Evolutionary conservation across 768 basidiomycete species (phyloP), one percentile per base, ranked within the genome.

Genomic region (Rhizopogon rudus): DNA sequence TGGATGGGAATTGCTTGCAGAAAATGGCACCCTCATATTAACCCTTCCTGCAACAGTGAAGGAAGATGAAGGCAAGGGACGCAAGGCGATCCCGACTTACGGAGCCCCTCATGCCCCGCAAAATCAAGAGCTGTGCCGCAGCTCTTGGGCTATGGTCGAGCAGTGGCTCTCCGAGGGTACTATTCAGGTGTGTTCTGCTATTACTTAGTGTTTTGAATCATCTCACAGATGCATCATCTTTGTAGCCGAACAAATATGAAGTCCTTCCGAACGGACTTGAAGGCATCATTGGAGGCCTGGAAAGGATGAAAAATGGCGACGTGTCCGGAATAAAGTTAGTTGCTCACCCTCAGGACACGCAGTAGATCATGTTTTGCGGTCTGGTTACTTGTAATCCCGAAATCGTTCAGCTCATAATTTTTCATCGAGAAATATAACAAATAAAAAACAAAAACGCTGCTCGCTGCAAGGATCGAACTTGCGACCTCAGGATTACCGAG

Each of bases 401-500:
- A n/a, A n/a, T n/a, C n/a, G n/a, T n/a, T n/a, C n/a, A n/a, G n/a
- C 25, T 25, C 25, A 25, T 25, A 25, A 25, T 3, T 25, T 25
- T 25, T 25, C 25, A 3, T 25, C 25, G 7, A 31, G 31, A 31
- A 31, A 31, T 31, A 31, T 33, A 10, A 1, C 31, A 33, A 33
- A 14, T 25, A 28, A 40, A 37, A 54, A 22, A 35, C 17, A 65
- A 68, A 59, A 54, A 25, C 2, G 6, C 2, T 81, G 80, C 79
- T 73, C 80, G 71, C 75, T 78, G 76, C 74, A 77, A 80, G 80
- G 75, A 67, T 81, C 80, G 80, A 81, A 81, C 80, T 80, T 78
- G 76, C 77, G 80, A 79, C 78, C 77, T 81, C 77, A 76, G 77
- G 80, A 81, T 80, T 78, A 56, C 71, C 57, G 62, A 65, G 1